Conservation (phyloP, 176 grass and related monocot species). For the Chloris gayana region DNA sequence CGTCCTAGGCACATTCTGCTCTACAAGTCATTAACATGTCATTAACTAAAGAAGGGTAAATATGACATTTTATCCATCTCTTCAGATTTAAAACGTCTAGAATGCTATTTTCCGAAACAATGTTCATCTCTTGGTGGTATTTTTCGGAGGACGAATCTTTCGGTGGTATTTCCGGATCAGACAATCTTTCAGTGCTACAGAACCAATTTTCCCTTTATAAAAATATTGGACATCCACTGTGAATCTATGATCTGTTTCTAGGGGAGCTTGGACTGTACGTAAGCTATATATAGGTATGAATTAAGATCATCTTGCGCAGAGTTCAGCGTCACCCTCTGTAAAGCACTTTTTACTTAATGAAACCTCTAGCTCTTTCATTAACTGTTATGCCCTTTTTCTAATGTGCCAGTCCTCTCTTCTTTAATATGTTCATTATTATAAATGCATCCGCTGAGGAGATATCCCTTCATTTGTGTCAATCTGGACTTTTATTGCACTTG, state of each 20-base stretch:
- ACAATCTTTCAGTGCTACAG: no score
- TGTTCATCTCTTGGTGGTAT: no score
- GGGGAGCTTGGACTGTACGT: neutral
- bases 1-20: neutral
- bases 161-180: no score
- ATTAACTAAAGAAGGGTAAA: neutral
- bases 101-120: no score
- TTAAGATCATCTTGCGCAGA: neutral
- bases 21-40: neutral
- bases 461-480: neutral
- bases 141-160: no score
- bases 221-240: neutral
- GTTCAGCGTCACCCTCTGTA: neutral
- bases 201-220: neutral
- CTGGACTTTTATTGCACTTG: neutral
- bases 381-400: neutral
- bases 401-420: neutral
- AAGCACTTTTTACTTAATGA: neutral
- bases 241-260: neutral
- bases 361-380: neutral
- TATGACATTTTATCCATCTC: no score
- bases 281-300: neutral
- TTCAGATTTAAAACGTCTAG: no score
- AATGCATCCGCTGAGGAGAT: neutral
- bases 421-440: neutral